Conservation (phyloP, 2,329 filamentous ascomycete species). For the Polychaeton citri region DNA sequence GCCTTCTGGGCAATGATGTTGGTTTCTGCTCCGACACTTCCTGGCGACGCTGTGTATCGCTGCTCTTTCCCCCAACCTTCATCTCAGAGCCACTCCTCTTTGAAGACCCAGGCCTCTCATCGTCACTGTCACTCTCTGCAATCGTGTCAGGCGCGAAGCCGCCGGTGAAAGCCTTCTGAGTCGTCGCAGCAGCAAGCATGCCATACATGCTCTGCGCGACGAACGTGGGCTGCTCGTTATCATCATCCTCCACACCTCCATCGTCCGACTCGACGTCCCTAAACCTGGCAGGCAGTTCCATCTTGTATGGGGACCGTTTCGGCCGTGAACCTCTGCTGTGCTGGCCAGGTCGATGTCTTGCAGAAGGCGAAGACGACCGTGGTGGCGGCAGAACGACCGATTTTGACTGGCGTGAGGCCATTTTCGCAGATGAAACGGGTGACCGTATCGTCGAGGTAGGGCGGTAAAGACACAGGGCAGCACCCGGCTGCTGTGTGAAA, state of each 20-base stretch:
- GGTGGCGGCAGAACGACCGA: background rate
- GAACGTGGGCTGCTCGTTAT: constrained; percentile 38
- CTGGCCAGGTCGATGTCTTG: background rate
- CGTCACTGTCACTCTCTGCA: constrained; percentile 67
- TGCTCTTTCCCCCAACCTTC: constrained; percentile 5
- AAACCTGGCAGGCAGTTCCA: constrained; percentile 13
- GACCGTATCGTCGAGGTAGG: too few species aligned
- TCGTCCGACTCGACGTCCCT: constrained; percentile 8
- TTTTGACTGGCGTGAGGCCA: background rate
- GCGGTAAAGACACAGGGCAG: too few species aligned
- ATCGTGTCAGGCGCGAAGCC: constrained; percentile 68
- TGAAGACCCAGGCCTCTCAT: constrained; percentile 8
- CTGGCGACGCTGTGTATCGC: constrained; percentile 3
- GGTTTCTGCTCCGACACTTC: background rate
- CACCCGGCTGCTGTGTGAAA: too few species aligned
- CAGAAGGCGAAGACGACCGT: background rate
- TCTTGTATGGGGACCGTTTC: background rate
- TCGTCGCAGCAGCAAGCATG: constrained; percentile 60
- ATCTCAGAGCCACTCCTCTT: constrained; percentile 9
- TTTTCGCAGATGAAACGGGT: background rate
- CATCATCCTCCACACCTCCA: constrained; percentile 14
- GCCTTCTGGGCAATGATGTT: constrained; percentile 2
- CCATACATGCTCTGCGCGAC: constrained; percentile 94
- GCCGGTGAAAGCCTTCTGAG: constrained; percentile 53
- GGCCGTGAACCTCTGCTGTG: background rate